phyloP scores from a whole-genome alignment of 2,329 filamentous ascomycete genomes.

The Scorias spongiosa region DNA sequence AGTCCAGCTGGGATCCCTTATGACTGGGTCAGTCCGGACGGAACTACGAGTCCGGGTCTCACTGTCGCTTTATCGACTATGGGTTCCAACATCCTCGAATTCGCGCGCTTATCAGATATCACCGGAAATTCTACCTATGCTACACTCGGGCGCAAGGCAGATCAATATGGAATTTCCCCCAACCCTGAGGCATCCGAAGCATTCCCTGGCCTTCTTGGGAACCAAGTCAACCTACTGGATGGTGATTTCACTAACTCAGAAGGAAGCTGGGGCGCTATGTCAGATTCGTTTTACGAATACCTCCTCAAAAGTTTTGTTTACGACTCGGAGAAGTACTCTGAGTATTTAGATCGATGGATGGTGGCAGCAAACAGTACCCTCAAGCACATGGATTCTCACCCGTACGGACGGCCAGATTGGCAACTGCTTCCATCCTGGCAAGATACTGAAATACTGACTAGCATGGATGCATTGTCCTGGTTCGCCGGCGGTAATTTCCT shows the following conservation, averaged over 20 bases:
- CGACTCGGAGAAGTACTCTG: conserved; percentile 11
- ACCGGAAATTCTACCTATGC: conserved; percentile 12
- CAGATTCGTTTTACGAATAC: conserved; percentile 21
- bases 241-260: conserved; percentile 14
- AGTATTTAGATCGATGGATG: conserved; percentile 16
- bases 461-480: conserved; percentile 17
- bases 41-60: conserved; percentile 9
- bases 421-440: conserved; percentile 16
- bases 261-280: conserved; percentile 18
- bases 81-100: conserved; percentile 12
- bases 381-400: conserved; percentile 14
- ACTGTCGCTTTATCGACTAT: conserved; percentile 2
- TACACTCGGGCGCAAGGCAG: conserved; percentile 8
- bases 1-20: conserved; percentile 9
- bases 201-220: conserved; percentile 17
- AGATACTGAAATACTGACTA: conserved; percentile 6
- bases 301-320: conserved; percentile 21
- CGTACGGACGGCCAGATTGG: conserved; percentile 16
- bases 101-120: conserved; percentile 12
- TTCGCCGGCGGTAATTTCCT: conserved; percentile 21
- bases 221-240: conserved; percentile 12
- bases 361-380: conserved; percentile 19
- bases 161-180: conserved; percentile 10
- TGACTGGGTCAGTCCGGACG: conserved; percentile 14
- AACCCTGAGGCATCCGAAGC: conserved; percentile 8